phyloP scores from a whole-genome alignment of 305 asterid species.

The Fraxinus albicans region DNA sequence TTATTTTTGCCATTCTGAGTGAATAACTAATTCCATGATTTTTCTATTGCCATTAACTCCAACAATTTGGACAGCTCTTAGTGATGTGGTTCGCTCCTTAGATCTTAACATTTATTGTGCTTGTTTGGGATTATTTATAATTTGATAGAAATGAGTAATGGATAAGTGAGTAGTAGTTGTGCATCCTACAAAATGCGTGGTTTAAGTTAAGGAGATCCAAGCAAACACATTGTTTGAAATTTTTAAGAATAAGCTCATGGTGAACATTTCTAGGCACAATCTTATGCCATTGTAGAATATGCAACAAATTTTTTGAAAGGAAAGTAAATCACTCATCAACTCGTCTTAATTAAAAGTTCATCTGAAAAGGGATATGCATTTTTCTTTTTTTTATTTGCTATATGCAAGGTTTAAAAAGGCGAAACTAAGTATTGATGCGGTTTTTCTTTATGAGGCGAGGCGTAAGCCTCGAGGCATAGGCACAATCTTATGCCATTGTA shows the following conservation, averaged over 20 bases:
- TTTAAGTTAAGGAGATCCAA: not conserved
- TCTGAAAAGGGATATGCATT: not conserved
- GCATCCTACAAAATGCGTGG: not conserved
- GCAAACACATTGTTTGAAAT: not conserved
- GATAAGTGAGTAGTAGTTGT: not conserved
- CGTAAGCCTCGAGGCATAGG: too few relatives aligned
- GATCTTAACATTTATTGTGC: not conserved
- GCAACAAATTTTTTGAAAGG: not conserved
- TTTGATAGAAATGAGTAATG: not conserved
- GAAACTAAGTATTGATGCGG: too few relatives aligned
- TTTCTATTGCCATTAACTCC: not conserved
- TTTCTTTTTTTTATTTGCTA: not conserved
- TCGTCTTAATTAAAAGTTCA: not conserved
- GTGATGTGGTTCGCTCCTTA: not conserved
- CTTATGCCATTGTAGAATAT: not conserved
- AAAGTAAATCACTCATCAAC: not conserved
- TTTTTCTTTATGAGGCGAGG: too few relatives aligned
- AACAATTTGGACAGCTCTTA: not conserved
- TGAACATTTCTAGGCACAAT: not conserved
- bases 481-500: not conserved
- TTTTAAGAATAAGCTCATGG: constrained; percentile 4
- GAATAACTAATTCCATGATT: not conserved
- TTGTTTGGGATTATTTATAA: not conserved
- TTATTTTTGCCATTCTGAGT: not conserved
- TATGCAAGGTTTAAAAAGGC: too few relatives aligned